Base-by-base conservation (phyloP, 306 rosid genomes). In the Spatholobus suberectus region DNA sequence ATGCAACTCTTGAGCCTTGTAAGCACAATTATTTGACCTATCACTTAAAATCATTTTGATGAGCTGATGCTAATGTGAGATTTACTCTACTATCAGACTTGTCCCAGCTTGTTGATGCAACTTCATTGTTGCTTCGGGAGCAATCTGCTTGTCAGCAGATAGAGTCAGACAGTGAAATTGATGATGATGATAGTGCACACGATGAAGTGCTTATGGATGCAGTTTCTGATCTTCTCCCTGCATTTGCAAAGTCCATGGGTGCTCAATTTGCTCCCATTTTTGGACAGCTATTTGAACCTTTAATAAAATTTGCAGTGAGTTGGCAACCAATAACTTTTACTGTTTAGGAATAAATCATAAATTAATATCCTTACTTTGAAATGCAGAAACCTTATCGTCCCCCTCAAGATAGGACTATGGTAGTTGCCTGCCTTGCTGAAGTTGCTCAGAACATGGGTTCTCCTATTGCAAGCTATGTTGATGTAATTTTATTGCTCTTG, bases 371-470 rank as follows among this genome's bases (percentile, higher is more conserved):
- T 85, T 35, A 46, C 43, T 91, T 86, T 70, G 34, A 70, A 82
- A 34, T 89, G 80, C 97, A 96, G 99, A 96, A 87, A 94, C 92
- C 97, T 61, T 88, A 92, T 35, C 97, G 91, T 3, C 97, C 99
- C 20, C 88, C 90, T 51, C 95, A 96, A 87, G 99, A 96, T 84
- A 89, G 93, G 83, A 96, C 99, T 76, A 96, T 96, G 99, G 99
- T 96, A 62, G 97, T 96, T 75, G 99, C 99, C 81, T 92, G 97
- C 93, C 98, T 96, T 61, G 99, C 99, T 43, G 99, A 96, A 89
- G 97, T 96, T 74, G 97, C 99, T 83, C 97, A 91, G 88, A 89
- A 94, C 90, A 96, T 96, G 98, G 99, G 98, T 82, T 88, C 96
- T 85, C 99, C 99, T 80, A 96, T 96, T 83, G 89, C 92, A 4